Conservation (phyloP, 78 protist species). For the Diacronema lutheri region DNA sequence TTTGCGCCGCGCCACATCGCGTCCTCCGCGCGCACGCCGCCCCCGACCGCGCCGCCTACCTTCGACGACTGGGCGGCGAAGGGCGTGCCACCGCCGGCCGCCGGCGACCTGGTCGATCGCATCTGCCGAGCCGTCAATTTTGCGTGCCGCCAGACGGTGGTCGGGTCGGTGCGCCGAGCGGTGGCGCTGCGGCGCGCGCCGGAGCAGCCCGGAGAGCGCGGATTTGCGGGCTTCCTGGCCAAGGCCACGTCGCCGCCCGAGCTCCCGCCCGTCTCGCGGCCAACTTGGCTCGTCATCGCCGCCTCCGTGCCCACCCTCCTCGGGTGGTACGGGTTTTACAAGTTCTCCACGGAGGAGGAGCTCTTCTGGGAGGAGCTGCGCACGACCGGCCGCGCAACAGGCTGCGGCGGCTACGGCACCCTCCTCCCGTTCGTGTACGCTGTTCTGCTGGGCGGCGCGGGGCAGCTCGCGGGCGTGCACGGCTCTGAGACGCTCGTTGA, state of each 20-base stretch:
- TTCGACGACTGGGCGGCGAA: too few relatives aligned
- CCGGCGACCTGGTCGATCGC: too few relatives aligned
- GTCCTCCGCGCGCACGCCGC: too few relatives aligned
- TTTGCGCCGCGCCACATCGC: too few relatives aligned
- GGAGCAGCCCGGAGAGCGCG: too few relatives aligned
- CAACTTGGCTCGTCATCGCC: slow-evolving; percentile 13
- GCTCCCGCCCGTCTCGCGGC: background rate
- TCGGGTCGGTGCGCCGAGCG: too few relatives aligned
- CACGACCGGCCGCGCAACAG: background rate
- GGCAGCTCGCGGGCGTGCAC: background rate
- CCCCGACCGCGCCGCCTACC: too few relatives aligned
- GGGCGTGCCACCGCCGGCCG: too few relatives aligned
- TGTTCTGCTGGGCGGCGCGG: background rate
- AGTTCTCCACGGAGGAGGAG: slow-evolving; percentile 32
- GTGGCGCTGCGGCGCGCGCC: too few relatives aligned
- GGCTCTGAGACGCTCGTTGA: background rate
- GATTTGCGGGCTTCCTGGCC: too few relatives aligned
- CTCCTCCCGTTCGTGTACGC: background rate
- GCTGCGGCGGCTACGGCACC: slow-evolving; percentile 23
- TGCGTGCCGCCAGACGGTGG: too few relatives aligned
- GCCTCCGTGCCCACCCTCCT: slow-evolving; percentile 6
- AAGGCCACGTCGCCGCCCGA: background rate
- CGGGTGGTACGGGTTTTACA: slow-evolving; percentile 22
- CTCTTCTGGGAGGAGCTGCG: slow-evolving; percentile 18
- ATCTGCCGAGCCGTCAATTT: too few relatives aligned